phyloP scores from a whole-genome alignment of 1,284 basidiomycete genomes.

The Heterobasidion occidentale region DNA sequence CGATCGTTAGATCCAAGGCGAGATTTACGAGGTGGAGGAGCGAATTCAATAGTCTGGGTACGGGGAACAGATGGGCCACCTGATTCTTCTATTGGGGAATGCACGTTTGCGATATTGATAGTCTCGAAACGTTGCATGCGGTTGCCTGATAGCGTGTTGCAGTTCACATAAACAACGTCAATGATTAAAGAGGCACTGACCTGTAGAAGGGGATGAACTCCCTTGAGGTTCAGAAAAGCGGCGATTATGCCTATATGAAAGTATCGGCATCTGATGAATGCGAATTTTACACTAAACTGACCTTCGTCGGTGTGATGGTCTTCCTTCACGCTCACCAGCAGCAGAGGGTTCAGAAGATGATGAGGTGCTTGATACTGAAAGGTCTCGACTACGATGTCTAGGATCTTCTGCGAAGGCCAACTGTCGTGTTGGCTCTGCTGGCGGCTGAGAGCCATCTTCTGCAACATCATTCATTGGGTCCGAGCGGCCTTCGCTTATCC shows the following conservation, averaged over 20 bases:
- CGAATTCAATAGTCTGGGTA: slow-evolving; percentile 50
- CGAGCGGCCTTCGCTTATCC: slow-evolving; percentile 11
- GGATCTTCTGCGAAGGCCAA: slow-evolving; percentile 1
- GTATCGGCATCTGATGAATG: background rate
- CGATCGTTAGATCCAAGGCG: slow-evolving; percentile 6
- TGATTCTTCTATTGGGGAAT: background rate
- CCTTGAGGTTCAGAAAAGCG: background rate
- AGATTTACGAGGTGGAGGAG: slow-evolving; percentile 17
- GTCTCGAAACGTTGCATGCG: background rate
- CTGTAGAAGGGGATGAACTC: background rate
- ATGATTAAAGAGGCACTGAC: background rate
- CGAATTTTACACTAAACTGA: background rate
- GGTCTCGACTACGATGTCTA: background rate
- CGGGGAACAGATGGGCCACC: slow-evolving; percentile 23
- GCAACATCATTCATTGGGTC: slow-evolving; percentile 1
- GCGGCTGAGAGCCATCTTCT: background rate
- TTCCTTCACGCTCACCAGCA: background rate
- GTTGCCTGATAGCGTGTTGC: background rate
- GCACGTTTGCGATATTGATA: background rate
- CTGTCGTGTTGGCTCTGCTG: background rate
- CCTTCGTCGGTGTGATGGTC: background rate
- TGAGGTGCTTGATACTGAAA: background rate
- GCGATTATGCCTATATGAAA: background rate
- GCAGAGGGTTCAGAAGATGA: background rate
- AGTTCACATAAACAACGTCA: background rate